Percentiles rank a stretch among this genome's conserved stretches.
Evolutionary conservation across 805 yeast genomes (phyloP).

Genomic region (Lachancea waltii): DNA sequence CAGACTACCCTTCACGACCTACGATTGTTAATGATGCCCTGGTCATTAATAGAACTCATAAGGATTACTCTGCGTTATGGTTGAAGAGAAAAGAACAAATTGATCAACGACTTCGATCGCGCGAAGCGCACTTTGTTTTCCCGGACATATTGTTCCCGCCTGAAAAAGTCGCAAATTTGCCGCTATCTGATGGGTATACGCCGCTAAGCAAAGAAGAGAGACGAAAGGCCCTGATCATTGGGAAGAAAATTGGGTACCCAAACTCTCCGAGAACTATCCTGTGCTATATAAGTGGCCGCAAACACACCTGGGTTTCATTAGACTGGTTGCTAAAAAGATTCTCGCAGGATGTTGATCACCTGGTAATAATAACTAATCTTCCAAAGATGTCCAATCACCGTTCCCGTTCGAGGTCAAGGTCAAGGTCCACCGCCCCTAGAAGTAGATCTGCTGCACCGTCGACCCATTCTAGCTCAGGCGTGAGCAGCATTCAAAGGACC

Average conservation of each 20-base stretch:
- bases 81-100: constrained; percentile 13
- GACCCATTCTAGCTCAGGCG: neutral
- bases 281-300: constrained; percentile 62
- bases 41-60: constrained; percentile 23
- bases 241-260: constrained; percentile 21
- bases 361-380: constrained; percentile 49
- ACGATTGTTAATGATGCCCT: constrained; percentile 27
- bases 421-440: constrained; percentile 7
- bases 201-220: constrained; percentile 24
- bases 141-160: constrained; percentile 19
- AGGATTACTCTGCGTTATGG: constrained; percentile 23
- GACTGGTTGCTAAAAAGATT: constrained; percentile 59
- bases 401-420: constrained; percentile 13
- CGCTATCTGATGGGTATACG: constrained; percentile 16
- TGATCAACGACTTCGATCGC: constrained; percentile 16
- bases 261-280: constrained; percentile 43
- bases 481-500: constrained; percentile 9
- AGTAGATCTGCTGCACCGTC: constrained; percentile 5
- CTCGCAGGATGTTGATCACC: constrained; percentile 57
- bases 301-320: constrained; percentile 76
- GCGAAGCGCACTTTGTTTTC: constrained; percentile 14
- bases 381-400: constrained; percentile 16
- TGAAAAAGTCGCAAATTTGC: constrained; percentile 5
- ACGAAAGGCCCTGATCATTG: constrained; percentile 18
- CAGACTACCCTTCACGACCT: constrained; percentile 33